Evolutionary conservation across 1,139 yeast genomes (phyloP).

Genomic region (Yamadazyma pseudoaaseri): DNA sequence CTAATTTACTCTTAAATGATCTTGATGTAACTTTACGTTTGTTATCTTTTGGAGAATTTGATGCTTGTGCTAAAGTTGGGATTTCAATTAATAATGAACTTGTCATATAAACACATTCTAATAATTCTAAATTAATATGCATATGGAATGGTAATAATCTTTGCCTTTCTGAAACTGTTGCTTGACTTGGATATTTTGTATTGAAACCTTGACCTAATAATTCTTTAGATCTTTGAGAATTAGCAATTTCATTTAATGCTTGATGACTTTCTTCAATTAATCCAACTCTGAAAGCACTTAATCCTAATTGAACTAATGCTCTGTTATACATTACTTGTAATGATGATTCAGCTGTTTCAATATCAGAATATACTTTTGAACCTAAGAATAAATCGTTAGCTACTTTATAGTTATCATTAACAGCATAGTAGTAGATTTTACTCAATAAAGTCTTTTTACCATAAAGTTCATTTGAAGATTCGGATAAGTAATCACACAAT

Average conservation of each 20-base stretch:
- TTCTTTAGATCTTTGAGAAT: slow-evolving; percentile 85
- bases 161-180: slow-evolving; percentile 65
- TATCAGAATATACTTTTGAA: slow-evolving; percentile 80
- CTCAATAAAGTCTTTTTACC: slow-evolving; percentile 83
- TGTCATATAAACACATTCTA: slow-evolving; percentile 93
- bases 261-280: slow-evolving; percentile 85
- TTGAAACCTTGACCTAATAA: slow-evolving; percentile 90
- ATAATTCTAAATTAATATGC: slow-evolving; percentile 93
- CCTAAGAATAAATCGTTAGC: slow-evolving; percentile 87
- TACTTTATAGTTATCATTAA: slow-evolving; percentile 75
- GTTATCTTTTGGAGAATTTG: slow-evolving; percentile 45
- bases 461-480: slow-evolving; percentile 65
- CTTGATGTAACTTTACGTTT: slow-evolving; percentile 66
- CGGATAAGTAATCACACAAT: slow-evolving; percentile 63
- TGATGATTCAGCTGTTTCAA: slow-evolving; percentile 80
- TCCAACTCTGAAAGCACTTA: slow-evolving; percentile 93
- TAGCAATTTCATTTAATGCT: slow-evolving; percentile 83
- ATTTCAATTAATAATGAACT: slow-evolving; percentile 87
- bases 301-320: slow-evolving; percentile 92
- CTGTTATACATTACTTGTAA: slow-evolving; percentile 93
- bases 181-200: slow-evolving; percentile 60
- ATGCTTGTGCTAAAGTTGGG: slow-evolving; percentile 62
- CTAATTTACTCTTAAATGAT: slow-evolving; percentile 89
- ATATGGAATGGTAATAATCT: slow-evolving; percentile 95
- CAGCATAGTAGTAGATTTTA: slow-evolving; percentile 88